Evolutionary conservation across 2,329 filamentous ascomycete species (phyloP).

Genomic region (Huntiella decipiens): DNA sequence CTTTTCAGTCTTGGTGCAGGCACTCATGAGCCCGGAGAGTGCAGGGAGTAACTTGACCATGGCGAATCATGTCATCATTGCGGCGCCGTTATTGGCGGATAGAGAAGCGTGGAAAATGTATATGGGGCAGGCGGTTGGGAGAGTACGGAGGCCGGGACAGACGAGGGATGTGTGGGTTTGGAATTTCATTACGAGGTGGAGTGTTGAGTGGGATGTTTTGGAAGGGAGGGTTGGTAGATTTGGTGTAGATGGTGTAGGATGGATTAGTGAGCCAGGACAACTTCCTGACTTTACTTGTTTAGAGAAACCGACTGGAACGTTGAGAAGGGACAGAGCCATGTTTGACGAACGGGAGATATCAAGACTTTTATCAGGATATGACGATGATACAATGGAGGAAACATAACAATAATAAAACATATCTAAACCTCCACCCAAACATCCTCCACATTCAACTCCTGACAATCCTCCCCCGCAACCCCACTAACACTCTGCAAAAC

Average conservation of each 20-base stretch:
- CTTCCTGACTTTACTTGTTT: not conserved
- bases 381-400: constrained; percentile 5
- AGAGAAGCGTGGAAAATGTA: constrained; percentile 19
- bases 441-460: constrained; percentile 37
- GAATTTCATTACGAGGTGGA: constrained; percentile 21
- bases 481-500: constrained; percentile 82
- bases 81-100: constrained; percentile 17
- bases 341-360: constrained; percentile 11
- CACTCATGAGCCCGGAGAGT: constrained; percentile 21
- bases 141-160: constrained; percentile 24
- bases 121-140: constrained; percentile 23
- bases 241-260: not conserved
- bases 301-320: not conserved
- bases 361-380: constrained; percentile 5
- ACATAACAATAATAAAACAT: not conserved
- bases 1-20: constrained; percentile 19
- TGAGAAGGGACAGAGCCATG: constrained; percentile 1
- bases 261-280: not conserved
- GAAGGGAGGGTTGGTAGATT: constrained; percentile 15
- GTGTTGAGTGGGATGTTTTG: constrained; percentile 23
- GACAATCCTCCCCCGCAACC: constrained; percentile 66
- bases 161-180: constrained; percentile 20
- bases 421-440: not conserved
- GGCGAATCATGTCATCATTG: constrained; percentile 25
- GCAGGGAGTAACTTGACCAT: constrained; percentile 24